Evolutionary conservation across 257 asterid genomes (phyloP), one percentile per base, ranked within the genome.

Genomic region (Capsicum rhomboideum): DNA sequence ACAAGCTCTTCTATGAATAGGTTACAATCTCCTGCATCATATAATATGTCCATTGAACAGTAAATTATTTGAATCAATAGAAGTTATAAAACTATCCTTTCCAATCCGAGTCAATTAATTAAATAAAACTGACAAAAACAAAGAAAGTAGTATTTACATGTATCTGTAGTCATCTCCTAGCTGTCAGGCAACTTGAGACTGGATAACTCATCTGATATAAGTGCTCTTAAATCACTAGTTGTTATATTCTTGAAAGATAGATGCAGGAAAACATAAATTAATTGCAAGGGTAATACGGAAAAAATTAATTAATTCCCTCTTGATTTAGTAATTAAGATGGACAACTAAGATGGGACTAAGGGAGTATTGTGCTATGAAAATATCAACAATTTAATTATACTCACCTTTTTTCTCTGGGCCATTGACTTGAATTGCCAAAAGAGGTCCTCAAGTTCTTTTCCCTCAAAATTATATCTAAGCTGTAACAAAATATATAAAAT

Each of bases 351-450:
- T 31, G 1, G 37, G 4, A 31, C 37, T 31, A 31, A 31, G 37
- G 4, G 37, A 31, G 37, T 31, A 31, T 31, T 31, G 1, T 4
- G 4, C 37, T 31, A 44, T 10, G 50, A 59, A 59, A 10, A 10
- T 28, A 21, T 21, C 46, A 66, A 66, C 18, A 64, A 28, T 21
- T 83, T 6, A 4, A 58, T 23, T 31, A 4, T 31, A 1, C 4
- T 83, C 84, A 95, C 98, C 98, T 96, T 96, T 90, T 96, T 94
- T 82, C 89, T 93, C 89, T 92, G 97, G 34, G 98, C 99, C 13
- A 94, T 92, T 83, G 89, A 88, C 90, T 96, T 96, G 90, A 93
- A 96, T 72, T 97, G 96, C 87, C 91, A 23, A 85, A 96, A 96
- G 63, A 96, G 97, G 90, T 91, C 96, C 78, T 93, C 98, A 83